Evolutionary conservation across 129 eudicot genomes (phyloP).

Genomic region (Arctium minus): DNA sequence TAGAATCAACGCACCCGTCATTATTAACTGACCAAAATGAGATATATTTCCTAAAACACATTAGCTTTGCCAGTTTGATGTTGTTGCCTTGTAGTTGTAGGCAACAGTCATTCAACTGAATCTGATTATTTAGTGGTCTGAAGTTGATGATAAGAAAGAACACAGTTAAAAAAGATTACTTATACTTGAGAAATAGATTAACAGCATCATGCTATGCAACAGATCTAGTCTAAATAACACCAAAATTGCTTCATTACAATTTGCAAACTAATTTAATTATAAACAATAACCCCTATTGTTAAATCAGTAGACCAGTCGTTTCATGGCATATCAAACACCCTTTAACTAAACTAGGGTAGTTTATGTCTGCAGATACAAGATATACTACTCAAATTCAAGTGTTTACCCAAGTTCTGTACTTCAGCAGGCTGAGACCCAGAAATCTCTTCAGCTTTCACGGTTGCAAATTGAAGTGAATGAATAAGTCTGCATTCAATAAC

Average conservation of each 20-base stretch:
- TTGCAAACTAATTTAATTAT: not conserved
- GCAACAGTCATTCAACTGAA: not conserved
- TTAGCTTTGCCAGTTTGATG: not conserved
- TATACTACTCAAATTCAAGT: not conserved
- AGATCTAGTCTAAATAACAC: not conserved
- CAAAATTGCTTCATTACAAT: not conserved
- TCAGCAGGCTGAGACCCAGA: slow-evolving; percentile 89
- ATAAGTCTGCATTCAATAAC: slow-evolving; percentile 44
- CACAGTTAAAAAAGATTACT: slow-evolving; percentile 1
- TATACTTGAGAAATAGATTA: not conserved
- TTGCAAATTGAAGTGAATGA: slow-evolving; percentile 79
- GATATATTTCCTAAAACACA: not conserved
- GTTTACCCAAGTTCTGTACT: slow-evolving; percentile 83
- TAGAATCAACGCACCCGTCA: not conserved
- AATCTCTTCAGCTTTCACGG: slow-evolving; percentile 69
- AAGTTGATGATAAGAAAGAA: not conserved
- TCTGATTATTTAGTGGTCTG: slow-evolving; percentile 9
- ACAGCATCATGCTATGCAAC: not conserved
- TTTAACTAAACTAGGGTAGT: not conserved
- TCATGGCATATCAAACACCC: not conserved
- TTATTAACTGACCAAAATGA: not conserved
- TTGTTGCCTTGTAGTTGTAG: not conserved
- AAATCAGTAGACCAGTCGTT: not conserved
- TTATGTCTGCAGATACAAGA: slow-evolving; percentile 8
- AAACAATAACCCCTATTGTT: not conserved